Evolutionary conservation across 1,284 basidiomycete genomes (phyloP).

Genomic region (Cystobasidium sp.): DNA sequence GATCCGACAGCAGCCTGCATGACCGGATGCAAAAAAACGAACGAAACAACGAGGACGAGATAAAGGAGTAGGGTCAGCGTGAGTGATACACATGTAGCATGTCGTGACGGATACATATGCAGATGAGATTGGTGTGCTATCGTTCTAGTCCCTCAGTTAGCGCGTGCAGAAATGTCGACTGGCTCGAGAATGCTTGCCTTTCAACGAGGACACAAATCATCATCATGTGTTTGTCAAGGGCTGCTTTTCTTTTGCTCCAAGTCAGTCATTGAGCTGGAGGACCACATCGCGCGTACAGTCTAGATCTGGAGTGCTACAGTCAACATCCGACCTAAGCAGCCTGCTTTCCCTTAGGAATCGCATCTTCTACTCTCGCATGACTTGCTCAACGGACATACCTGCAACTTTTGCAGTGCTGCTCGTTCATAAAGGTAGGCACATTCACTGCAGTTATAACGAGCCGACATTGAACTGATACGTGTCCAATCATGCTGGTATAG

Average conservation of each 20-base stretch:
- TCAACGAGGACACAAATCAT: neutral
- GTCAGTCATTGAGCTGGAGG: too few relatives aligned
- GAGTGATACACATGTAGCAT: neutral
- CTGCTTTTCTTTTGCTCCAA: neutral
- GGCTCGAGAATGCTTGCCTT: neutral
- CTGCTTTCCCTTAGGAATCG: too few relatives aligned
- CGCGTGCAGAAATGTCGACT: constrained; percentile 1
- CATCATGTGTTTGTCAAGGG: neutral
- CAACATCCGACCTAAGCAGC: too few relatives aligned
- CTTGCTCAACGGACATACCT: too few relatives aligned
- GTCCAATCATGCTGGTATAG: neutral
- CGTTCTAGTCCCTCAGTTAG: neutral
- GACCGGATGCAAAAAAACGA: neutral
- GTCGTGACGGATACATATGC: neutral
- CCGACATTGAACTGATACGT: neutral
- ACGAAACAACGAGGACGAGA: too few relatives aligned
- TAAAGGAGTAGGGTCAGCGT: neutral
- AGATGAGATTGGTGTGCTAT: neutral
- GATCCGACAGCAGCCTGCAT: neutral
- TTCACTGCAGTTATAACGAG: neutral
- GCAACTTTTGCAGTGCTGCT: too few relatives aligned
- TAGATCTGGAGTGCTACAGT: too few relatives aligned
- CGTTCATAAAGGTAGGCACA: neutral
- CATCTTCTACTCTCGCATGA: too few relatives aligned
- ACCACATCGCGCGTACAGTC: too few relatives aligned